phyloP scores from a whole-genome alignment of 306 rosid genomes.

The Luffa acutangula region DNA sequence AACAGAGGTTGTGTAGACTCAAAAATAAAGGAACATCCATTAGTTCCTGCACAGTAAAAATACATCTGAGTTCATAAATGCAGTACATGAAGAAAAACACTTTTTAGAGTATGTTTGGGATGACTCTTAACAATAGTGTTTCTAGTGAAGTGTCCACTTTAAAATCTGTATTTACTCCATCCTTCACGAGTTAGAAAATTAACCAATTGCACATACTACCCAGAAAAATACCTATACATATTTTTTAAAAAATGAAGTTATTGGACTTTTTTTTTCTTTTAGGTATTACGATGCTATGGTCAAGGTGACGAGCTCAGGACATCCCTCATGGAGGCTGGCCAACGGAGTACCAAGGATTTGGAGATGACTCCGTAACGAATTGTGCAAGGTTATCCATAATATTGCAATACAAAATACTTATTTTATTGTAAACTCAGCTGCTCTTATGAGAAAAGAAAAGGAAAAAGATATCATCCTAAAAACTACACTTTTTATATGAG shows the following conservation, averaged over 20 bases:
- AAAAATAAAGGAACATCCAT: slow-evolving; percentile 85
- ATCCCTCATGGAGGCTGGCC: neutral
- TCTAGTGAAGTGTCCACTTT: neutral
- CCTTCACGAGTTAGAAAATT: neutral
- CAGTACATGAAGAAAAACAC: neutral
- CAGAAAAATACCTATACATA: too few relatives aligned
- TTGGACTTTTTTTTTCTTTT: neutral
- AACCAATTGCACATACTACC: neutral
- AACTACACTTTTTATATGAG: neutral
- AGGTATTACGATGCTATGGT: neutral
- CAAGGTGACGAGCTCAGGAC: neutral
- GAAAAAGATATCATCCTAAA: neutral
- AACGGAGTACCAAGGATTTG: neutral
- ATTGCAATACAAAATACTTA: neutral
- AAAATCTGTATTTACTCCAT: neutral
- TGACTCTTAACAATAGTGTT: neutral
- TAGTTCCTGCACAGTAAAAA: slow-evolving; percentile 55
- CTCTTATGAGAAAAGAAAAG: neutral
- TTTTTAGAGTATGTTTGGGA: neutral
- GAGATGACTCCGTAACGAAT: neutral
- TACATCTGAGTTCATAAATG: neutral
- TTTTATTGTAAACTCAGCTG: neutral
- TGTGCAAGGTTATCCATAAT: neutral
- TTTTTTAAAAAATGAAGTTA: neutral
- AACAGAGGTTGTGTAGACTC: slow-evolving; percentile 89